Evolutionary conservation across 768 basidiomycete genomes (phyloP).

Genomic region (Mycena belliarum): DNA sequence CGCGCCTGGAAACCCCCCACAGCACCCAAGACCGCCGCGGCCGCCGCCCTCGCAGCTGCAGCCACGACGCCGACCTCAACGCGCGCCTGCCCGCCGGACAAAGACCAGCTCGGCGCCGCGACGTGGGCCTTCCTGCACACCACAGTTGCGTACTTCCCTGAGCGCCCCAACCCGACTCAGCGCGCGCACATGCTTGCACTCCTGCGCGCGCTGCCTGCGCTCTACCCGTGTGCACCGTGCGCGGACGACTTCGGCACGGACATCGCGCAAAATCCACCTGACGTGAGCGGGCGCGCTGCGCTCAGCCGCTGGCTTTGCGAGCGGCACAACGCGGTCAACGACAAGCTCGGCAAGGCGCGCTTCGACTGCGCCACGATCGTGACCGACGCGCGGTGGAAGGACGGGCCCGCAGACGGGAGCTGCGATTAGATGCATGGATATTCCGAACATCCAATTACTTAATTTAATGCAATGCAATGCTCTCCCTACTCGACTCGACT

Average conservation of each 20-base stretch:
- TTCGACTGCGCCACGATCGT: constrained; percentile 73
- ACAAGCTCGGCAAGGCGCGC: constrained; percentile 74
- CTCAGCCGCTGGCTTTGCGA: constrained; percentile 89
- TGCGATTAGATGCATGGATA: constrained; percentile 88
- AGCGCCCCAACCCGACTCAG: constrained; percentile 71
- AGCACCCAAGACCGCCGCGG: constrained; percentile 19
- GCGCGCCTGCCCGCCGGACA: constrained; percentile 84
- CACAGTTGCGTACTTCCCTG: constrained; percentile 93
- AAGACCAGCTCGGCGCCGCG: constrained; percentile 84
- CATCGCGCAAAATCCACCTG: constrained; percentile 67
- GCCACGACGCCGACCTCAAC: constrained; percentile 36
- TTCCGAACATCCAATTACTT: too few species aligned
- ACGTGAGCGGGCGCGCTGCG: constrained; percentile 68
- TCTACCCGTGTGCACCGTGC: constrained; percentile 90
- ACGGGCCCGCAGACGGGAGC: constrained; percentile 83
- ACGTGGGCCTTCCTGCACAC: constrained; percentile 98
- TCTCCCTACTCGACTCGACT: too few species aligned
- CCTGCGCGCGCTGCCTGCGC: constrained; percentile 70
- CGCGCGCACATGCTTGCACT: constrained; percentile 84
- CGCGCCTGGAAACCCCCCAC: constrained; percentile 62
- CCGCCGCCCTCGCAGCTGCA: constrained; percentile 33
- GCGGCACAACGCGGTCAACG: constrained; percentile 91
- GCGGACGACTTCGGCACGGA: constrained; percentile 79
- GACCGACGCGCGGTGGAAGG: constrained; percentile 89
- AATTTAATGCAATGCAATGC: too few species aligned